Evolutionary conservation across 148 eudicot species (phyloP).

Genomic region (Camellia granthamiana): DNA sequence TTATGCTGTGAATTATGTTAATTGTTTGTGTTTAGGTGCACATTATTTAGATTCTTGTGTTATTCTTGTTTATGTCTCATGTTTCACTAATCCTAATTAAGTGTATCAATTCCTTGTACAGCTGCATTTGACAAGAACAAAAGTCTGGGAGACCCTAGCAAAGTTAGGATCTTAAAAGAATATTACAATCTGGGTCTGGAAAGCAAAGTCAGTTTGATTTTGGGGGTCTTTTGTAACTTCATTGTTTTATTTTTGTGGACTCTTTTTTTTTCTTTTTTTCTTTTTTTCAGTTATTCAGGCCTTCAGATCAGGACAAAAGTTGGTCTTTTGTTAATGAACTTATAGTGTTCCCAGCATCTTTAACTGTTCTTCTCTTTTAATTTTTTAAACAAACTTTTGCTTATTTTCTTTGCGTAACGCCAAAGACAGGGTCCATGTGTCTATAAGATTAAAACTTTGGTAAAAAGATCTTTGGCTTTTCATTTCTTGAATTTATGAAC

Average conservation of each 20-base stretch:
- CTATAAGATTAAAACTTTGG: background rate
- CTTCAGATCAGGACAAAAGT: no score
- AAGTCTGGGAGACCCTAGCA: background rate
- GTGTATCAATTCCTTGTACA: background rate
- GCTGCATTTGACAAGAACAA: background rate
- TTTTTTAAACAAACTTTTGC: background rate
- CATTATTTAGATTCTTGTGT: no score
- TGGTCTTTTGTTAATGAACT: no score
- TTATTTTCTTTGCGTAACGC: background rate
- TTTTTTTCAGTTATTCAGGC: no score
- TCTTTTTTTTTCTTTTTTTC: background rate
- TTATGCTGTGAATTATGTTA: no score
- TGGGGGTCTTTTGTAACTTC: background rate
- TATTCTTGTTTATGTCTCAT: no score
- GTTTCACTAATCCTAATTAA: no score
- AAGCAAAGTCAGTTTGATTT: conserved; percentile 1
- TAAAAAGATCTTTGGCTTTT: conserved; percentile 3
- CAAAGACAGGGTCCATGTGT: background rate
- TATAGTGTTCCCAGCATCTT: no score
- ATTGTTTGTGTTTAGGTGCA: no score
- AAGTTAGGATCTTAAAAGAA: conserved; percentile 11
- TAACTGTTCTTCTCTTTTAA: no score
- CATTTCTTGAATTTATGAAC: background rate
- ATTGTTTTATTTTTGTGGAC: background rate
- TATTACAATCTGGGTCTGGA: conserved; percentile 5